Conservation (phyloP, 2,329 filamentous ascomycete species). For the Akanthomyces uredinophilus region DNA sequence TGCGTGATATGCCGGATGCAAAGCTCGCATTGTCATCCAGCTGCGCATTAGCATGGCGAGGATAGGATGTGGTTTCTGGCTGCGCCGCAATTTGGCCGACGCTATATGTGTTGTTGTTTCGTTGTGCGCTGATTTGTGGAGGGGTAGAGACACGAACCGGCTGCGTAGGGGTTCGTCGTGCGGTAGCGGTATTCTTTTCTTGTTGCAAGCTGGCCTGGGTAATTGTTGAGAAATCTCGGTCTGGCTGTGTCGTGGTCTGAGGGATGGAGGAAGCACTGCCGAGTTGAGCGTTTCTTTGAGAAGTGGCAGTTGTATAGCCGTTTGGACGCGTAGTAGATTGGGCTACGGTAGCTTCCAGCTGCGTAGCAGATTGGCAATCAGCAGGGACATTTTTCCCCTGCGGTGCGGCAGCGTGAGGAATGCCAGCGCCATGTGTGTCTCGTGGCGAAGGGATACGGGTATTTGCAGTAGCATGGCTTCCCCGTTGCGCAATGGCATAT, state of each 20-base stretch:
- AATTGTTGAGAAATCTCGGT: not conserved
- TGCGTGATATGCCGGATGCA: slow-evolving; percentile 7
- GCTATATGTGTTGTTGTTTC: not conserved
- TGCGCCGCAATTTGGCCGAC: not conserved
- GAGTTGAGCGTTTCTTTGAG: not conserved
- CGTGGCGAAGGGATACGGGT: no score
- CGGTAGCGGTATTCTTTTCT: not conserved
- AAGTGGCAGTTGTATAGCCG: not conserved
- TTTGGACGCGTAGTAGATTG: not conserved
- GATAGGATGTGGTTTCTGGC: not conserved
- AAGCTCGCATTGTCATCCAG: slow-evolving; percentile 3
- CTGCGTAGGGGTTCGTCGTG: not conserved
- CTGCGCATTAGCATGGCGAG: not conserved
- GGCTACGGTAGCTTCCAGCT: not conserved
- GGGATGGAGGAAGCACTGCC: not conserved
- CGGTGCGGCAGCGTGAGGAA: not conserved
- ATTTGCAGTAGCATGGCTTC: not conserved
- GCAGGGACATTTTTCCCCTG: not conserved
- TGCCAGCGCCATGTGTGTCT: no score
- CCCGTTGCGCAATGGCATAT: no score
- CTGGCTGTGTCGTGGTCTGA: no score
- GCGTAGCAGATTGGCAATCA: not conserved
- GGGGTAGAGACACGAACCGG: not conserved
- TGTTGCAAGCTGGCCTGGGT: not conserved
- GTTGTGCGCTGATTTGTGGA: not conserved